Base-by-base conservation (phyloP, 1,284 basidiomycete genomes). In the Tilletia horrida region DNA sequence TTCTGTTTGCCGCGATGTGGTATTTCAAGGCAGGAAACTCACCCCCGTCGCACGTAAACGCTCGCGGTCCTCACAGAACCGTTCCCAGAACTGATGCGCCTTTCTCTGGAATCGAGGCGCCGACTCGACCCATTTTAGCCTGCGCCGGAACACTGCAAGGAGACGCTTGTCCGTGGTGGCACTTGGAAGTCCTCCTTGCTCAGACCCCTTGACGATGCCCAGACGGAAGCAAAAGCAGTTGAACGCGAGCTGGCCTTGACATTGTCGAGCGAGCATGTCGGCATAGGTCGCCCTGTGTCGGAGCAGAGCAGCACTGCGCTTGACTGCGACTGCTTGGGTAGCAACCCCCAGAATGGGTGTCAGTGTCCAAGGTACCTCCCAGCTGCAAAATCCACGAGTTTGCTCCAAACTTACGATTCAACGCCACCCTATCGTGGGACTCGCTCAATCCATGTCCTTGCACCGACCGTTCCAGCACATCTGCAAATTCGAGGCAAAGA, bases 41-140 rank as follows among this genome's bases (percentile, higher is more conserved):
- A 59, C 55, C 27, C 21, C n/a, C 55, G 35, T 35, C 3, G 16
- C 55, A 7, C 35, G 29, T 27, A 59, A 35, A 13, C 6, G 9
- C 3, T 18, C 55, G 27, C 55, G 55, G 13, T 35, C 27, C 13
- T 13, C 55, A 27, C 55, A 59, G 31, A 59, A 59, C 8, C 55
- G 55, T n/a, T 59, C 55, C 55, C 55, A 59, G 31, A 59, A 59
- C 11, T n/a, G 27, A 59, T 40, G 27, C 55, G 55, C 55, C 27
- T 40, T 31, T 13, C 35, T 40, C 14, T 31, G 29, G 6, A 59
- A 21, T 16, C 55, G 23, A 25, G 55, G 55, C 11, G 55, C 29
- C 4, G 55, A 29, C 27, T 59, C 55, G 31, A 59, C 14, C 55
- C 55, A 59, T 21, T 59, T 59, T 13, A 59, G 27, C 16, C 55